Evolutionary conservation across 2,329 filamentous ascomycete genomes (phyloP), one percentile per base, ranked within the genome.

Genomic region (Scytalidium sp.): DNA sequence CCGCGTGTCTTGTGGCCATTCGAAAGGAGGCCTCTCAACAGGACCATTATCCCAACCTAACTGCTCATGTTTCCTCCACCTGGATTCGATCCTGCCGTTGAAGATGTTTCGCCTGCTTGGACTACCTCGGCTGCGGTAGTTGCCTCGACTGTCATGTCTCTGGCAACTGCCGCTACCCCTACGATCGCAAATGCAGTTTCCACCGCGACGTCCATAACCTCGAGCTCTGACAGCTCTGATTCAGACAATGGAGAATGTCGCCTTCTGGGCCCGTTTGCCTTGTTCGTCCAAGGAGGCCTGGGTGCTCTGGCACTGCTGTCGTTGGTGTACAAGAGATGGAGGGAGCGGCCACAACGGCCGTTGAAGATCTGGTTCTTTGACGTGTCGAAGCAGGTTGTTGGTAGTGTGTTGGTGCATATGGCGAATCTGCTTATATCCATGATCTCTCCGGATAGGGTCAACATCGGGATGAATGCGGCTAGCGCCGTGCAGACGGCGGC

Each of bases 311-410:
- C 94, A 8, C 73, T 97, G 46, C 75, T 93, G 48, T 89, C 91
- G 1, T 79, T 99, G 44, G 93, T 97, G 7, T 96, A 84, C 75
- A 99, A 99, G 75, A 81, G 94, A 59, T 96, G 88, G 84, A 83
- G 89, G 57, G 94, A 99, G 71, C 80, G 89, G 50, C 93, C 94
- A 1, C 93, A 97, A 67, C 81, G 94, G 49, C 93, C 93, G 1
- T 65, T 97, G 64, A 96, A 95, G 78, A 91, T 99, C 57, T 99
- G 94, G 93, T 92, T 89, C 68, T 99, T 97, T 68, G 94, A 99
- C 66, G 94, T 85, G 20, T 96, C 90, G 25, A 99, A 99, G 75
- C 94, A 99, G 75, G 90, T 99, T 47, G 88, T 97, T 63, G 94
- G 94, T 19, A 95, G 91, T 23, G 85, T 91, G 42, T 78, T 99